These are phyloP conservation scores for Hylodesmum podocarpum DNA, from an alignment of 306 rosid species.

Conservation along the genomic window DNA sequence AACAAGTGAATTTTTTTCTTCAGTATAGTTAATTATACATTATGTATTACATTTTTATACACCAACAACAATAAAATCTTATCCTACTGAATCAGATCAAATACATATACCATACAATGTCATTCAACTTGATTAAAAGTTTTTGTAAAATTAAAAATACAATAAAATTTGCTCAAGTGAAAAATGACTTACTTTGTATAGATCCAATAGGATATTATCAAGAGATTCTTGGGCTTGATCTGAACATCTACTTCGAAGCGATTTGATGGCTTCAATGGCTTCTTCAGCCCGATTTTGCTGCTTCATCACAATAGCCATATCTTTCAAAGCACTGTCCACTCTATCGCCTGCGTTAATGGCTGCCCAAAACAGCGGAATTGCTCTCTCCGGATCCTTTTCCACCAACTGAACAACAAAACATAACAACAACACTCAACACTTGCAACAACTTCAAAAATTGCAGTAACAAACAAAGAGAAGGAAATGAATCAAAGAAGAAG, in stretches of 20 bases:
- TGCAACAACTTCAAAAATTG: background rate
- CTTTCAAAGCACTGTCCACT: slow-evolving; percentile 95
- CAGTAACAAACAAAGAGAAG: background rate
- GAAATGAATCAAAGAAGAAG: background rate
- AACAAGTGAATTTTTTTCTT: background rate
- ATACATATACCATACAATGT: background rate
- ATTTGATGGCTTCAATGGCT: slow-evolving; percentile 95
- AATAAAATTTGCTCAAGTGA: background rate
- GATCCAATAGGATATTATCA: slow-evolving; percentile 92
- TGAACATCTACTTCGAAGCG: slow-evolving; percentile 78
- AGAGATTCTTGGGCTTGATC: slow-evolving; percentile 99
- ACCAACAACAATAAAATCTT: background rate
- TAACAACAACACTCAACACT: background rate
- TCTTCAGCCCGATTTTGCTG: slow-evolving; percentile 96
- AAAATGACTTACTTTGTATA: slow-evolving; percentile 61
- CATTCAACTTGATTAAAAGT: background rate
- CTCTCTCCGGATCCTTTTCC: slow-evolving; percentile 96
- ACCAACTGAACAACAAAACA: slow-evolving; percentile 55
- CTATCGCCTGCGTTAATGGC: slow-evolving; percentile 97
- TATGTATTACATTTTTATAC: background rate
- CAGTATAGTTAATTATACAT: background rate
- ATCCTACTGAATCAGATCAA: no score
- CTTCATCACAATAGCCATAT: slow-evolving; percentile 99
- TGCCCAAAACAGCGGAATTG: slow-evolving; percentile 94
- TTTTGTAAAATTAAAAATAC: background rate